Evolutionary conservation across 1,284 basidiomycete species (phyloP).

Genomic region (Psilocybe mexicana): DNA sequence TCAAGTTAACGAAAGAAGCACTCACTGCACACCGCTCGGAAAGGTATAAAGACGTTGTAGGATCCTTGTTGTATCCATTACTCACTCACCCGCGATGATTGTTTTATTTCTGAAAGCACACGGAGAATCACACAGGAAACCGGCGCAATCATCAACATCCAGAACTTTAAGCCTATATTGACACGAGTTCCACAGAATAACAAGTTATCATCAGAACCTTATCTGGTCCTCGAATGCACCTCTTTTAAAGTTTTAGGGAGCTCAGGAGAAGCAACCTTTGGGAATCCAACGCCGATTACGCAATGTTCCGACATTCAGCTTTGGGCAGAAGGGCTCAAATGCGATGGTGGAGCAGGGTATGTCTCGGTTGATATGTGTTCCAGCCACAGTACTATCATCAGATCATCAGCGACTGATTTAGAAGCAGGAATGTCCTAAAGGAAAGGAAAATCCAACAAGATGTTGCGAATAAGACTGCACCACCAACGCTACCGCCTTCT

Average conservation of each 20-base stretch:
- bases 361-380: neutral
- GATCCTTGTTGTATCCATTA: neutral
- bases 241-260: slow-evolving; percentile 40
- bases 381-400: neutral
- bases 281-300: slow-evolving; percentile 46
- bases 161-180: slow-evolving; percentile 47
- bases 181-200: slow-evolving; percentile 45
- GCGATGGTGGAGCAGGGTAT: slow-evolving; percentile 51
- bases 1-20: slow-evolving; percentile 36
- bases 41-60: neutral
- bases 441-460: slow-evolving; percentile 1
- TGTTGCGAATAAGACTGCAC: neutral
- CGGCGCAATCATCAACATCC: slow-evolving; percentile 38
- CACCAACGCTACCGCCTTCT: neutral
- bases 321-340: slow-evolving; percentile 53
- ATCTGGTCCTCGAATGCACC: slow-evolving; percentile 51
- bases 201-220: slow-evolving; percentile 35
- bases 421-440: slow-evolving; percentile 16
- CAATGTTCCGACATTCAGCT: slow-evolving; percentile 37
- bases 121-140: slow-evolving; percentile 31
- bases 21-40: slow-evolving; percentile 20
- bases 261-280: slow-evolving; percentile 43
- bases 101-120: neutral
- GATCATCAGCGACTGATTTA: neutral
- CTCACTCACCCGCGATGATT: neutral